These are phyloP conservation scores for Arctostaphylos glauca DNA, from an alignment of 148 eudicot genomes.

Conservation along the genomic window DNA sequence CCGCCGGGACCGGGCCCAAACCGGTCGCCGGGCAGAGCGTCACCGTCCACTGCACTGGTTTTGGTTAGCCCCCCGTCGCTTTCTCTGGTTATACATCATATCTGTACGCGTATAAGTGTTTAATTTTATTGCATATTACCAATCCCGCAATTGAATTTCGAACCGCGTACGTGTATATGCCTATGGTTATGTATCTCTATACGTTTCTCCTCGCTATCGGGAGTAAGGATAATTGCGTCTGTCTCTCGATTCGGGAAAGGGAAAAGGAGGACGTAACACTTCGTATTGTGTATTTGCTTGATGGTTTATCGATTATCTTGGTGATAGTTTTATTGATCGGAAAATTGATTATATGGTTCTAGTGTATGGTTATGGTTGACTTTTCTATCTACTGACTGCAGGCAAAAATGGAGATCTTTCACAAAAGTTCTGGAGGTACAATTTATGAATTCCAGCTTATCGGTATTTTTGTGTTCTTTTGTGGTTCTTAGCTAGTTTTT, in stretches of 20 bases:
- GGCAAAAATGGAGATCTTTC: constrained; percentile 78
- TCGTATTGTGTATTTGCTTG: neutral
- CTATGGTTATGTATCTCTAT: neutral
- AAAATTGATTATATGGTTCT: neutral
- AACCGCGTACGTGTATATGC: neutral
- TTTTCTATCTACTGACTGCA: constrained; percentile 21
- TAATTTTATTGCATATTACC: neutral
- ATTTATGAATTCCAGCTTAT: neutral
- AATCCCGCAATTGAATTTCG: neutral
- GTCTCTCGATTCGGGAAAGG: neutral
- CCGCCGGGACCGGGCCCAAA: constrained; percentile 76
- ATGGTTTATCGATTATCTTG: neutral
- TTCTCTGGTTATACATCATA: neutral
- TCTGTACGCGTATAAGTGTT: neutral
- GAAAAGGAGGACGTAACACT: neutral
- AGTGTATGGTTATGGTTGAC: neutral
- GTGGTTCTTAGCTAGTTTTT: neutral
- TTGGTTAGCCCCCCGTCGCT: constrained; percentile 36
- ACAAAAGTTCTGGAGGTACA: constrained; percentile 84
- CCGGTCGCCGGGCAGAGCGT: constrained; percentile 77
- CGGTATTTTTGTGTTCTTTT: neutral
- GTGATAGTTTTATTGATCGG: neutral
- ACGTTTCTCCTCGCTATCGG: neutral
- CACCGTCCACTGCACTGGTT: constrained; percentile 98
- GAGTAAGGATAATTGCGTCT: neutral